Evolutionary conservation across 225 moss, liverwort and hornwort species (phyloP).

Genomic region (Polytrichum formosum): DNA sequence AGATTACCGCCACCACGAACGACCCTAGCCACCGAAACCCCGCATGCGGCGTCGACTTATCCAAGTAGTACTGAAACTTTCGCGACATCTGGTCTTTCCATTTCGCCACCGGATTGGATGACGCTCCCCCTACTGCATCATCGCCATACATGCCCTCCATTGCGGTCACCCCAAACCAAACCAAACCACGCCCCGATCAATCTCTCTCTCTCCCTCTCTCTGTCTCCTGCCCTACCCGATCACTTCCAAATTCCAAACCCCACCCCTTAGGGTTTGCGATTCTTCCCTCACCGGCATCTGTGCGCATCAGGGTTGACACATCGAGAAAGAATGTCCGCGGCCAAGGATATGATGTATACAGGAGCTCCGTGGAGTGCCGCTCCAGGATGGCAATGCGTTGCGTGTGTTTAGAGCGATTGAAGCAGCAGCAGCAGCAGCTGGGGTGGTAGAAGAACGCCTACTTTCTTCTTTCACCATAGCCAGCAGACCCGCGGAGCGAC

Average conservation of each 20-base stretch:
- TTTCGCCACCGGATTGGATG: slow-evolving; percentile 34
- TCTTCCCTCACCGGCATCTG: not conserved
- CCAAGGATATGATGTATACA: too few relatives aligned
- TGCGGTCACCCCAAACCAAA: not conserved
- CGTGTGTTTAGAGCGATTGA: too few relatives aligned
- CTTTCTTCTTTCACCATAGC: too few relatives aligned
- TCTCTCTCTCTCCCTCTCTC: not conserved
- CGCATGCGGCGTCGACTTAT: slow-evolving; percentile 72
- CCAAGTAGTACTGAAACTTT: slow-evolving; percentile 65
- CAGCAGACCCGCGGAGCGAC: too few relatives aligned
- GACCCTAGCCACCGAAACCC: slow-evolving; percentile 65
- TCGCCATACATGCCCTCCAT: slow-evolving; percentile 67
- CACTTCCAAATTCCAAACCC: not conserved
- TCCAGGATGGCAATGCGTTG: too few relatives aligned
- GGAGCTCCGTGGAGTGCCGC: too few relatives aligned
- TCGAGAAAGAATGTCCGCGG: not conserved
- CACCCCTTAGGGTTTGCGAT: slow-evolving; percentile 1
- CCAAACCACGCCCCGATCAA: not conserved
- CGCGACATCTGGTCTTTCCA: slow-evolving; percentile 61
- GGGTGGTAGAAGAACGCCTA: too few relatives aligned
- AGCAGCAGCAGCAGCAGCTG: too few relatives aligned
- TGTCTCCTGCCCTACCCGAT: not conserved
- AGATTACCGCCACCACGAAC: slow-evolving; percentile 45
- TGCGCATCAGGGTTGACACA: not conserved
- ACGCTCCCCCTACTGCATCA: slow-evolving; percentile 31